Conservation (phyloP, 495 filamentous ascomycete genomes). For the Mycothermus thermophilus region DNA sequence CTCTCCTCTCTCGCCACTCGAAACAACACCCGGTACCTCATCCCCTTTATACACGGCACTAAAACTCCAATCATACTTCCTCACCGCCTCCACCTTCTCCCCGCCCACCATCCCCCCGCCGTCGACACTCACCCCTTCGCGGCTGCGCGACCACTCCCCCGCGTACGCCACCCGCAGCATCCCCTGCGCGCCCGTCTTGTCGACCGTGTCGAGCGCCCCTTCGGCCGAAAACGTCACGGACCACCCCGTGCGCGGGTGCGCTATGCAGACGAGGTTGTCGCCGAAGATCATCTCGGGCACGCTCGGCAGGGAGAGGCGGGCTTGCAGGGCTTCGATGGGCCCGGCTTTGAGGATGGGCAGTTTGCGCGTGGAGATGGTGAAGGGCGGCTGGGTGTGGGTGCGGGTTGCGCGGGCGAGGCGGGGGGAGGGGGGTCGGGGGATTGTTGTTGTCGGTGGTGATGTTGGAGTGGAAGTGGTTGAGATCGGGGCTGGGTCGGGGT, state of each 20-base stretch:
- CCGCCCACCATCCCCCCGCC: conserved; percentile 76
- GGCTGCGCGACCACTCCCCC: conserved; percentile 71
- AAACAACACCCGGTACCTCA: conserved; percentile 9
- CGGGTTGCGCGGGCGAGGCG: conserved; percentile 22
- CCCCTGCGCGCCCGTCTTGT: conserved; percentile 64
- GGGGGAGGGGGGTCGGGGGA: not conserved
- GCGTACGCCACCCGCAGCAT: conserved; percentile 94
- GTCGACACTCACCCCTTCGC: too few relatives aligned
- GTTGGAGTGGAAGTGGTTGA: not conserved
- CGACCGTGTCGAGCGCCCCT: conserved; percentile 75
- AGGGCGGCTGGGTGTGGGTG: conserved; percentile 42
- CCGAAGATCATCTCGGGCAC: conserved; percentile 99
- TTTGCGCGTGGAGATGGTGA: conserved; percentile 65
- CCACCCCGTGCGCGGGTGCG: conserved; percentile 58
- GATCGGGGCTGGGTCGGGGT: not conserved
- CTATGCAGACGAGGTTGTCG: conserved; percentile 68
- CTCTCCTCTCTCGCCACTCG: not conserved
- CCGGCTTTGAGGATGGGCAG: conserved; percentile 82
- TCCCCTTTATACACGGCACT: conserved; percentile 73
- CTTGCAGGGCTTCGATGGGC: conserved; percentile 77
- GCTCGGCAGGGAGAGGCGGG: conserved; percentile 63
- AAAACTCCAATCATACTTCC: conserved; percentile 97
- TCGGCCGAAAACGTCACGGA: conserved; percentile 65
- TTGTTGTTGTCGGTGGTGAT: not conserved
- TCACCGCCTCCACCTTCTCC: conserved; percentile 83